These are phyloP conservation scores for Ustilago cynodontis DNA, from an alignment of 1,284 basidiomycete species.

Conservation along the genomic window DNA sequence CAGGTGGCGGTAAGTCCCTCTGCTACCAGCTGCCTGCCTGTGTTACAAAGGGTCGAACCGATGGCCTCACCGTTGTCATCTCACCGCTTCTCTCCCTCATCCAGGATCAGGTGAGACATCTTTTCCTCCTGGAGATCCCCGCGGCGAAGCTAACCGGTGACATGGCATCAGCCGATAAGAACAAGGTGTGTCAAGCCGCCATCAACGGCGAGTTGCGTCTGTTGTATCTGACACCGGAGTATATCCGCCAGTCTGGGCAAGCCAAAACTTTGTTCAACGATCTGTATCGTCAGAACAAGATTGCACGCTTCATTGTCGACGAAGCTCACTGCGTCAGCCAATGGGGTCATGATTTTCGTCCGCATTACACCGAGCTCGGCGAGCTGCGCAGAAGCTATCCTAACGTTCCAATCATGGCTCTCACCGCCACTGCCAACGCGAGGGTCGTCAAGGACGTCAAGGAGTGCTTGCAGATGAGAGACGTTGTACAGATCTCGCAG, in stretches of 20 bases:
- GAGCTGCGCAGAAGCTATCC: slow-evolving; percentile 81
- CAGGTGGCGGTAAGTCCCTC: slow-evolving; percentile 88
- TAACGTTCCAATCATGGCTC: slow-evolving; percentile 88
- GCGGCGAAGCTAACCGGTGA: slow-evolving; percentile 81
- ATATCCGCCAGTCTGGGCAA: slow-evolving; percentile 70
- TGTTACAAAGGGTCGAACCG: slow-evolving; percentile 79
- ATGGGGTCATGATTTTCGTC: slow-evolving; percentile 86
- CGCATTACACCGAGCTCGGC: slow-evolving; percentile 74
- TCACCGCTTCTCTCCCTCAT: slow-evolving; percentile 92
- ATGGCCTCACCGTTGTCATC: slow-evolving; percentile 87
- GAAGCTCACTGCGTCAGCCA: slow-evolving; percentile 91
- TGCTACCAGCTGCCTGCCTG: slow-evolving; percentile 83
- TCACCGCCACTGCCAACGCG: slow-evolving; percentile 91
- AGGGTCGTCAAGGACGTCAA: slow-evolving; percentile 85
- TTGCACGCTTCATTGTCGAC: slow-evolving; percentile 94
- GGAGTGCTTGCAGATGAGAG: slow-evolving; percentile 76
- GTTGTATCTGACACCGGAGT: slow-evolving; percentile 93
- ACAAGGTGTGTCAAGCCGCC: slow-evolving; percentile 71
- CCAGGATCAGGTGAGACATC: slow-evolving; percentile 84
- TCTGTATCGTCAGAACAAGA: slow-evolving; percentile 75
- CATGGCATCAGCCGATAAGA: slow-evolving; percentile 71
- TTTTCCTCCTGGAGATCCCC: slow-evolving; percentile 78
- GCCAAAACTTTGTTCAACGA: slow-evolving; percentile 76
- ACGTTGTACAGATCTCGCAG: slow-evolving; percentile 73
- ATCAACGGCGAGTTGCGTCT: slow-evolving; percentile 73